These are phyloP conservation scores for Epichloe baconii DNA, from an alignment of 2,329 filamentous ascomycete species.

Conservation along the genomic window DNA sequence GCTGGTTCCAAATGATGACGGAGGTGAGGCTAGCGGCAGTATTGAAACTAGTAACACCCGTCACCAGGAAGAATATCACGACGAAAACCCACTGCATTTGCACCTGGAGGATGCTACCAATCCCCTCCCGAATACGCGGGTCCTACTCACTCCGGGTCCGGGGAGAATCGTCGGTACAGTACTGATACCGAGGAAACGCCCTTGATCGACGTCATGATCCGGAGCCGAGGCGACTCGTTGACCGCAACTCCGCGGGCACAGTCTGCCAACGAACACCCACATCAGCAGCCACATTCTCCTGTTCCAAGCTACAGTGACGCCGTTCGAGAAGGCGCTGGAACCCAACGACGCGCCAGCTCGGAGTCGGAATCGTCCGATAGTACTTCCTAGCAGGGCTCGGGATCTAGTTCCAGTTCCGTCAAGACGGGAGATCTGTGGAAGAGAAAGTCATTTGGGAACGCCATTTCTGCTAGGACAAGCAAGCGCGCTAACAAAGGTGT, in stretches of 20 bases:
- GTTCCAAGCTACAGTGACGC: conserved; percentile 78
- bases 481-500: not conserved
- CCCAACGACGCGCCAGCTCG: conserved; percentile 13
- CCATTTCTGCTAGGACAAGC: too few relatives aligned
- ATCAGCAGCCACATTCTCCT: conserved; percentile 36
- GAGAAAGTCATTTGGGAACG: too few relatives aligned
- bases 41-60: conserved; percentile 9
- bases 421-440: too few relatives aligned
- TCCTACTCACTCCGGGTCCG: conserved; percentile 45
- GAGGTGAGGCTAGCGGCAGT: conserved; percentile 43
- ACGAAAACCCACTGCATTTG: conserved; percentile 25
- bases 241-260: conserved; percentile 19
- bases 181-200: conserved; percentile 45
- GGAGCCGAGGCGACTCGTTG: conserved; percentile 37
- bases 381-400: not conserved
- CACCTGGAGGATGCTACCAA: conserved; percentile 42
- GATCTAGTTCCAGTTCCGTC: too few relatives aligned
- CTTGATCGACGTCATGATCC: conserved; percentile 36
- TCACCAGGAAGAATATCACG: conserved; percentile 14
- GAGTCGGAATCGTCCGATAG: conserved; percentile 1
- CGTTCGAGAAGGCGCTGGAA: conserved; percentile 36
- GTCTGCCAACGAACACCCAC: conserved; percentile 2
- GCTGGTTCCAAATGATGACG: conserved; percentile 56
- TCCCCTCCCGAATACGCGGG: conserved; percentile 63
- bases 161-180: conserved; percentile 41